Conservation (phyloP, 106 monocot genomes). For the Dendrobium officinale region DNA sequence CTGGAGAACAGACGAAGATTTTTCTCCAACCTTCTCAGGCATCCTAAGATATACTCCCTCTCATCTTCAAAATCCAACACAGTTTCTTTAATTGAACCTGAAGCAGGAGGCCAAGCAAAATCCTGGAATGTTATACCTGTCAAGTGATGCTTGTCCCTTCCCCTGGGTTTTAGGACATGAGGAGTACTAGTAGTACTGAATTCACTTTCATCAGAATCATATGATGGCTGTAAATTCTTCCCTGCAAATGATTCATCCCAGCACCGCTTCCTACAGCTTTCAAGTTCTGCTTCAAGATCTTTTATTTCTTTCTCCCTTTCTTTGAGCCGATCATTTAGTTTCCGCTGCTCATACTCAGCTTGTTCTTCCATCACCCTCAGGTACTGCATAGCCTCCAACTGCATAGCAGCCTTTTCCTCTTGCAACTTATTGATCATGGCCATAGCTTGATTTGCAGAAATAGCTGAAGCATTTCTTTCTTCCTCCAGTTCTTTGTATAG, state of each 20-base stretch:
- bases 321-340: conserved; percentile 39
- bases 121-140: neutral
- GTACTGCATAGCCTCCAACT: conserved; percentile 92
- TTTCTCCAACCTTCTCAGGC: conserved; percentile 45
- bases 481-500: conserved; percentile 89
- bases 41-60: conserved; percentile 43
- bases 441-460: conserved; percentile 90
- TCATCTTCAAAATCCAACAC: conserved; percentile 55
- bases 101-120: neutral
- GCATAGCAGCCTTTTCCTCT: conserved; percentile 92
- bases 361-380: conserved; percentile 97
- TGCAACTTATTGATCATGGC: conserved; percentile 95
- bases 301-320: conserved; percentile 71
- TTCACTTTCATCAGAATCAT: conserved; percentile 19
- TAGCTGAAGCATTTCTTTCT: conserved; percentile 84
- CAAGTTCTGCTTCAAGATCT: conserved; percentile 59
- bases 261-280: conserved; percentile 36
- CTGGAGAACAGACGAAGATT: conserved; percentile 22
- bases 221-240: conserved; percentile 1
- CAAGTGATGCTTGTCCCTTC: neutral
- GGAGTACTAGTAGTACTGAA: conserved; percentile 6
- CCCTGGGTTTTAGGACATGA: neutral
- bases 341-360: conserved; percentile 75
- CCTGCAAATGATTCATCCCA: conserved; percentile 18
- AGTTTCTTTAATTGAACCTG: conserved; percentile 12